Percentiles rank a stretch among this genome's conserved stretches.
Evolutionary conservation across 225 moss, liverwort and hornwort species (phyloP).

Genomic region (Physcomitrium patens): DNA sequence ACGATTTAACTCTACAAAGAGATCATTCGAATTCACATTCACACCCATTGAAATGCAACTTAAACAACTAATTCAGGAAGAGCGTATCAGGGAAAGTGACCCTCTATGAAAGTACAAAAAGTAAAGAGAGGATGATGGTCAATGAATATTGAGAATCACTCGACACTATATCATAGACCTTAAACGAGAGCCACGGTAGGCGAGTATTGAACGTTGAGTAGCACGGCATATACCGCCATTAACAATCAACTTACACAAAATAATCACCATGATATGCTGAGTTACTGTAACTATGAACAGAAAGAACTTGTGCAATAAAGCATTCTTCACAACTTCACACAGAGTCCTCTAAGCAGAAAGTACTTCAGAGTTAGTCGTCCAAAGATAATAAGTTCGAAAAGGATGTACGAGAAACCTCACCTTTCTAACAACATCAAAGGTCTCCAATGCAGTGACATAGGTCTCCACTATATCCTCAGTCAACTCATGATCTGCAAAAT

Average conservation of each 20-base stretch:
- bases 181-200: neutral
- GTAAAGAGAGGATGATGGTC: too few relatives aligned
- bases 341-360: neutral
- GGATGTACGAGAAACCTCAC: slow-evolving; percentile 35
- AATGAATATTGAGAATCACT: neutral
- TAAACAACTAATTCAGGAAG: too few relatives aligned
- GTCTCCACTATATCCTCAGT: slow-evolving; percentile 42
- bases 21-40: too few relatives aligned
- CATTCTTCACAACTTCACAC: slow-evolving; percentile 3
- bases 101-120: too few relatives aligned
- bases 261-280: neutral
- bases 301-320: neutral
- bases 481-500: slow-evolving; percentile 49
- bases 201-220: neutral
- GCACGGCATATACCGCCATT: neutral
- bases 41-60: too few relatives aligned
- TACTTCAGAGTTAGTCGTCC: slow-evolving; percentile 16
- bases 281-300: neutral
- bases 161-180: neutral
- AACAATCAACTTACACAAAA: neutral
- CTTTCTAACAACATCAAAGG: slow-evolving; percentile 74
- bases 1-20: too few relatives aligned
- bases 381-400: slow-evolving; percentile 4
- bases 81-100: too few relatives aligned
- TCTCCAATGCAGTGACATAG: slow-evolving; percentile 65